Conservation (phyloP, 2,329 filamentous ascomycete genomes). For the Elsinoe australis region DNA sequence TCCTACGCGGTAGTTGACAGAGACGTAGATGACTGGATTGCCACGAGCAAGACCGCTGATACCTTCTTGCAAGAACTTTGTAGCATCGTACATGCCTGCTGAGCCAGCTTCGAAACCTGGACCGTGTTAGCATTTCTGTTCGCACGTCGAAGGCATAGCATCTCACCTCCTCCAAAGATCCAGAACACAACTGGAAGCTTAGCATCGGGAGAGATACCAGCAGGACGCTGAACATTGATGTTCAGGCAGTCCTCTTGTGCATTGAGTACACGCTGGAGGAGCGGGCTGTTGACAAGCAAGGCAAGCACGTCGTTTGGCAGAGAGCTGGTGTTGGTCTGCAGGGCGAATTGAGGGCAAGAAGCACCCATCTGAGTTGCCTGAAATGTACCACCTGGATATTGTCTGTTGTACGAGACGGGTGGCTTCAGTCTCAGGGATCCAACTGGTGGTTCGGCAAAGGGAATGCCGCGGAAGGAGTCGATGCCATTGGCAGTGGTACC, state of each 20-base stretch:
- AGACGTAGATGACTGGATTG: slow-evolving; percentile 65
- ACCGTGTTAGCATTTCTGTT: neutral
- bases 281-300: slow-evolving; percentile 33
- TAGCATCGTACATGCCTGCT: slow-evolving; percentile 36
- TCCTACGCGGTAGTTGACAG: slow-evolving; percentile 58
- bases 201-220: slow-evolving; percentile 30
- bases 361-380: slow-evolving; percentile 51
- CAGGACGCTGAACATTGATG: slow-evolving; percentile 37
- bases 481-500: slow-evolving; percentile 43
- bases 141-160: neutral
- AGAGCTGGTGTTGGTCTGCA: slow-evolving; percentile 37
- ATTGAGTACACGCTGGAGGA: slow-evolving; percentile 33
- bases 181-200: slow-evolving; percentile 44
- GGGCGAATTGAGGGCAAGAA: slow-evolving; percentile 62
- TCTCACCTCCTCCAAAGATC: slow-evolving; percentile 40
- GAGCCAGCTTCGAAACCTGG: slow-evolving; percentile 34
- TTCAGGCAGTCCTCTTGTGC: slow-evolving; percentile 39
- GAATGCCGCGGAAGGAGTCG: slow-evolving; percentile 67
- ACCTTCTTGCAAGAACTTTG: slow-evolving; percentile 35
- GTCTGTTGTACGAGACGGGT: slow-evolving; percentile 52
- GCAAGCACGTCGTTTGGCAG: slow-evolving; percentile 34
- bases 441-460: slow-evolving; percentile 63
- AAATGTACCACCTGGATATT: slow-evolving; percentile 48
- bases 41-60: slow-evolving; percentile 33
- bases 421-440: slow-evolving; percentile 61